Evolutionary conservation across 2,329 filamentous ascomycete species (phyloP).

Genomic region (Cladophialophora immunda): DNA sequence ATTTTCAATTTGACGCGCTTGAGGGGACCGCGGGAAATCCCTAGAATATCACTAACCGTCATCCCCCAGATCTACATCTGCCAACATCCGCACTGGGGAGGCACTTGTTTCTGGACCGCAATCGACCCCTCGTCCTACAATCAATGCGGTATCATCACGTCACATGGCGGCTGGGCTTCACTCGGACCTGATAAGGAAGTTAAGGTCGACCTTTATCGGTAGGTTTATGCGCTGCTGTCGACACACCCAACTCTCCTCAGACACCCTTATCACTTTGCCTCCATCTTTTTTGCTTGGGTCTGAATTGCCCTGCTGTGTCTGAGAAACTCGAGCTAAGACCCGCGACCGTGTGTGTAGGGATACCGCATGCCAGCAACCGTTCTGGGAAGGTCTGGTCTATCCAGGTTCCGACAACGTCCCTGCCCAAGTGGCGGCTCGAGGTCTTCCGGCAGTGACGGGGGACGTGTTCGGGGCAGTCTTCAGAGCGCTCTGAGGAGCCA

Average conservation of each 20-base stretch:
- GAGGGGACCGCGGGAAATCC: background rate
- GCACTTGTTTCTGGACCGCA: constrained; percentile 13
- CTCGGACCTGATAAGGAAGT: constrained; percentile 11
- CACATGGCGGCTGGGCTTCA: constrained; percentile 8
- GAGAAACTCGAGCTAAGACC: background rate
- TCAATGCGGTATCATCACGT: constrained; percentile 6
- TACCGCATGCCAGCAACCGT: constrained; percentile 1
- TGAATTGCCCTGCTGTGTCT: background rate
- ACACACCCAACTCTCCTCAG: too few relatives aligned
- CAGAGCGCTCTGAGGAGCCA: background rate
- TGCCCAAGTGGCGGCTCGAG: background rate
- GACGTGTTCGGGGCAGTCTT: constrained; percentile 16
- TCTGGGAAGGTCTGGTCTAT: constrained; percentile 7
- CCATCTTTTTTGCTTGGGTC: too few relatives aligned
- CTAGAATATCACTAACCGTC: background rate
- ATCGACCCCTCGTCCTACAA: constrained; percentile 8
- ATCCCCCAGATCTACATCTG: constrained; percentile 18
- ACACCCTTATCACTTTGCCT: too few relatives aligned
- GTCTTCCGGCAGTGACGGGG: background rate
- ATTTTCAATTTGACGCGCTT: too few relatives aligned
- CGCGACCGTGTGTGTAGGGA: background rate
- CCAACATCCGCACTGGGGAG: constrained; percentile 10
- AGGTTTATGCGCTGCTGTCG: too few relatives aligned
- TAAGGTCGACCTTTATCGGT: constrained; percentile 17
- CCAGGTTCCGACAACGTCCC: constrained; percentile 2